phyloP scores from a whole-genome alignment of 305 asterid genomes.

The Vinca major region DNA sequence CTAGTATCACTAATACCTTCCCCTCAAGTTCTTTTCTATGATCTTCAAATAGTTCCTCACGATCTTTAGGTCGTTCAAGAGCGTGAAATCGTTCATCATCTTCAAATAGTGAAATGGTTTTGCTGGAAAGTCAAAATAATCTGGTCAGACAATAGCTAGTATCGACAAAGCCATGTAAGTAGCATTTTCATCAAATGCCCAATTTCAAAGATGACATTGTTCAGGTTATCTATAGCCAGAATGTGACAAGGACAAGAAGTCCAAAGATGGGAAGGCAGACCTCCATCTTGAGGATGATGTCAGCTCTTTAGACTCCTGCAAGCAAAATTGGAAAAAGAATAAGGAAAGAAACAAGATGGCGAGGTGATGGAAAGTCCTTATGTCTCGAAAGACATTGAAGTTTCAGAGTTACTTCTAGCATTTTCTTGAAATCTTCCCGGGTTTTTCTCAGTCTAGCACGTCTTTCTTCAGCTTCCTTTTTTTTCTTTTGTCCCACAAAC shows the following conservation, averaged over 20 bases:
- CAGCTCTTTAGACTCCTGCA: slow-evolving; percentile 74
- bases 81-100: slow-evolving; percentile 78
- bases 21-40: slow-evolving; percentile 57
- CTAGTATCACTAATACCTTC: slow-evolving; percentile 39
- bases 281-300: slow-evolving; percentile 75
- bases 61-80: slow-evolving; percentile 70
- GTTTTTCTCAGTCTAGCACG: slow-evolving; percentile 75
- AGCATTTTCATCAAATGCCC: slow-evolving; percentile 7
- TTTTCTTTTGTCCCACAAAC: slow-evolving; percentile 73
- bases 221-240: slow-evolving; percentile 5
- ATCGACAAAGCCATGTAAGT: slow-evolving; percentile 13
- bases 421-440: slow-evolving; percentile 67
- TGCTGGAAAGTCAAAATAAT: slow-evolving; percentile 39
- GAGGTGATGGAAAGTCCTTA: too few species aligned
- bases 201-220: background rate
- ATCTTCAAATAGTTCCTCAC: slow-evolving; percentile 79
- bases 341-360: slow-evolving; percentile 10
- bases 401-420: slow-evolving; percentile 54
- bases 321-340: slow-evolving; percentile 15
- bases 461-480: slow-evolving; percentile 79
- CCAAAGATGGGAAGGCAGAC: slow-evolving; percentile 32
- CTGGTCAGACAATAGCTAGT: slow-evolving; percentile 18
- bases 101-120: slow-evolving; percentile 61
- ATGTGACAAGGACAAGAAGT: slow-evolving; percentile 14
- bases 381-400: background rate